Percentiles rank a stretch among this genome's conserved stretches.
phyloP scores from a whole-genome alignment of 2,329 filamentous ascomycete genomes.

The Fusarium fujikuroi region DNA sequence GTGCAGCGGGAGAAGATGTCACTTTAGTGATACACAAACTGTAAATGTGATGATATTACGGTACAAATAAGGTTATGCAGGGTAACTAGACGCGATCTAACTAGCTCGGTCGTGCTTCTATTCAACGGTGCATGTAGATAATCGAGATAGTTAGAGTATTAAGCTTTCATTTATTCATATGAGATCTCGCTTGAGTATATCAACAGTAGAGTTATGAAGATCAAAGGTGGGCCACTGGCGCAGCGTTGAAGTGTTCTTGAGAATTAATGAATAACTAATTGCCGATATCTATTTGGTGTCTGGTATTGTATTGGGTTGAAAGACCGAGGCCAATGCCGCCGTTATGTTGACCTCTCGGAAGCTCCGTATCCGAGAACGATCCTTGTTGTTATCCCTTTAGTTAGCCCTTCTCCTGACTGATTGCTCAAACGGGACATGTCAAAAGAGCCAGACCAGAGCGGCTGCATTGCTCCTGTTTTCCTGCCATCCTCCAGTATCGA shows the following conservation, averaged over 20 bases:
- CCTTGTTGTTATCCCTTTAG: background rate
- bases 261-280: background rate
- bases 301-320: background rate
- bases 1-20: background rate
- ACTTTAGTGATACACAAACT: background rate
- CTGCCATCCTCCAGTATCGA: constrained; percentile 10
- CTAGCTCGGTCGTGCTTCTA: background rate
- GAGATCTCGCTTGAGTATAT: background rate
- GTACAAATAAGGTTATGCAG: background rate
- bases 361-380: background rate
- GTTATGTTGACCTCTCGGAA: background rate
- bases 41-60: background rate
- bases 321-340: background rate
- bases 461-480: constrained; percentile 11
- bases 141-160: background rate
- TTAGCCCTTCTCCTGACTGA: background rate
- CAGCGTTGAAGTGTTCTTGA: background rate
- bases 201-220: background rate
- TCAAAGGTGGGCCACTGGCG: background rate
- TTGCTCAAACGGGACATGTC: background rate
- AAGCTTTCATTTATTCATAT: background rate
- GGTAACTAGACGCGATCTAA: background rate
- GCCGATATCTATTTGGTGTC: background rate
- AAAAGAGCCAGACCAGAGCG: background rate
- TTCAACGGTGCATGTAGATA: constrained; percentile 2